Conservation (phyloP, 139 green algal species). For the Medakamo hakoo region DNA sequence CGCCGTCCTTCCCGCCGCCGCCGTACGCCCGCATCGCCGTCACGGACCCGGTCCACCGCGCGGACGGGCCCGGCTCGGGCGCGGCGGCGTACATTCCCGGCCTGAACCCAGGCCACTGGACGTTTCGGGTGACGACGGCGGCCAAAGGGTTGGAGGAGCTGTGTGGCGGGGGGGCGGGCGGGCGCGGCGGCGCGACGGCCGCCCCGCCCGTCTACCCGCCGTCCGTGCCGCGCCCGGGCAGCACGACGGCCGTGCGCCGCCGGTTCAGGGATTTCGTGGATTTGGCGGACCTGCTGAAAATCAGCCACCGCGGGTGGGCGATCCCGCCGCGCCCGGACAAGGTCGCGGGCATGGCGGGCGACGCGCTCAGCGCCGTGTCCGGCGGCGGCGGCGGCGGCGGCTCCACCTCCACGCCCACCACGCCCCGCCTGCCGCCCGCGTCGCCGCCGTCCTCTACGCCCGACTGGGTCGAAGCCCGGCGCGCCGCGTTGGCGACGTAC, state of each 20-base stretch:
- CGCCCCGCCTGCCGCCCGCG: background rate
- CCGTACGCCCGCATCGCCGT: conserved; percentile 31
- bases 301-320: background rate
- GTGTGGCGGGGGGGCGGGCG: conserved; percentile 40
- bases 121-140: conserved; percentile 15
- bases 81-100: conserved; percentile 27
- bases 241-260: conserved; percentile 3
- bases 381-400: background rate
- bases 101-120: conserved; percentile 14
- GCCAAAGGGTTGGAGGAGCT: conserved; percentile 47
- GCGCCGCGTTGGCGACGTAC: conserved; percentile 63
- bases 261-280: conserved; percentile 27
- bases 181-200: background rate
- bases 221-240: too few species aligned
- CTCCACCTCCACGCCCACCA: background rate
- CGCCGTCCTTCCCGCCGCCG: background rate
- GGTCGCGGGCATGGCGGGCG: background rate
- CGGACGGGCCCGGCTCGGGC: too few species aligned
- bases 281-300: conserved; percentile 12
- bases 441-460: too few species aligned
- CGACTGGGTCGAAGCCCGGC: too few species aligned
- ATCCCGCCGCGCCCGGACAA: background rate
- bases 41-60: conserved; percentile 42
- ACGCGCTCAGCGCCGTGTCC: background rate
- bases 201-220: too few species aligned